phyloP scores from a whole-genome alignment of 1,284 basidiomycete genomes.

The Ustilago trichophora region DNA sequence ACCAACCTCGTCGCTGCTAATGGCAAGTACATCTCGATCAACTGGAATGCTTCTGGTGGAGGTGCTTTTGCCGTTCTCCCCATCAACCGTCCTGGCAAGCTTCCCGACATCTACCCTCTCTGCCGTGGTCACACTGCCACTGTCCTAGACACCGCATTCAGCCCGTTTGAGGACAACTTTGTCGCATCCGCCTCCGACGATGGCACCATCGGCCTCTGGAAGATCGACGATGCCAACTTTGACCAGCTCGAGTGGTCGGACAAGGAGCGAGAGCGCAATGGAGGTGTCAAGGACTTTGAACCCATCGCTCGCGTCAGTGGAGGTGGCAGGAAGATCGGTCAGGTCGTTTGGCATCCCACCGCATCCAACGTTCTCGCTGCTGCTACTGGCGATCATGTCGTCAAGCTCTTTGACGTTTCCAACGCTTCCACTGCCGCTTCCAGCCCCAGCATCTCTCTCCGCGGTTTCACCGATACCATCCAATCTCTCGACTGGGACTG shows the following conservation, averaged over 20 bases:
- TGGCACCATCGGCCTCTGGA: slow-evolving; percentile 90
- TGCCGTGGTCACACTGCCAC: slow-evolving; percentile 82
- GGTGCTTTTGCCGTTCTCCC: slow-evolving; percentile 94
- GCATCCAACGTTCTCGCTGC: slow-evolving; percentile 86
- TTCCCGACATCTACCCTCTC: slow-evolving; percentile 91
- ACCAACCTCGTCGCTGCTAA: slow-evolving; percentile 88
- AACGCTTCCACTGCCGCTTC: slow-evolving; percentile 67
- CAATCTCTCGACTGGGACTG: slow-evolving; percentile 87
- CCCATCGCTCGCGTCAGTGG: slow-evolving; percentile 72
- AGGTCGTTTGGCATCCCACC: slow-evolving; percentile 92
- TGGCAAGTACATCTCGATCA: slow-evolving; percentile 78
- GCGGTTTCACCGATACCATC: slow-evolving; percentile 85
- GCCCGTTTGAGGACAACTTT: slow-evolving; percentile 88
- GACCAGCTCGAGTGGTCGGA: slow-evolving; percentile 59
- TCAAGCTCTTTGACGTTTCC: slow-evolving; percentile 84
- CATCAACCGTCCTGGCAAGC: slow-evolving; percentile 71
- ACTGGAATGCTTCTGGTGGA: slow-evolving; percentile 93
- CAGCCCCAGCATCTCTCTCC: slow-evolving; percentile 70
- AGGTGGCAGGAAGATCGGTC: slow-evolving; percentile 82
- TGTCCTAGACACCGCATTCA: slow-evolving; percentile 97
- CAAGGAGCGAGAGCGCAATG: slow-evolving; percentile 54
- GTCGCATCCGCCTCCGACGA: slow-evolving; percentile 93
- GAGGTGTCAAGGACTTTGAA: slow-evolving; percentile 78
- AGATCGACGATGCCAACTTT: slow-evolving; percentile 77
- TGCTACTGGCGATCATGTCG: slow-evolving; percentile 85